Conservation (phyloP, 106 monocot species). For the Dendrobium nobile region DNA sequence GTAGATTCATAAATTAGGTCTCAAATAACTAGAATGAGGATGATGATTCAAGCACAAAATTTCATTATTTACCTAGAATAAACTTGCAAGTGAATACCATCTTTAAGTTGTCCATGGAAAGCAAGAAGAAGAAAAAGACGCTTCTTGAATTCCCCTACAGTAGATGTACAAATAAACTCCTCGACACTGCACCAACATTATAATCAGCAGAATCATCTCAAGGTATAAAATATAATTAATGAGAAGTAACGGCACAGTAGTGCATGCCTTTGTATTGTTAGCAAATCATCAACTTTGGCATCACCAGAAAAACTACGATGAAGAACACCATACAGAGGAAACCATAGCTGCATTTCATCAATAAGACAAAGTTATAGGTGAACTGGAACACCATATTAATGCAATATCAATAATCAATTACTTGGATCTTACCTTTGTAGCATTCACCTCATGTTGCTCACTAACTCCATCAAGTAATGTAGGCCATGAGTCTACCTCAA, state of each 20-base stretch:
- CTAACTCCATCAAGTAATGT: slow-evolving; percentile 54
- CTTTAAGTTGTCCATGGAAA: slow-evolving; percentile 67
- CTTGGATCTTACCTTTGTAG: slow-evolving; percentile 43
- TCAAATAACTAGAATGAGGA: background rate
- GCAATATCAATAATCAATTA: background rate
- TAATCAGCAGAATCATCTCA: slow-evolving; percentile 5
- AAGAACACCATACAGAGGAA: slow-evolving; percentile 68
- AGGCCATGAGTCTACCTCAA: slow-evolving; percentile 81
- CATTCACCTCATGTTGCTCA: slow-evolving; percentile 52
- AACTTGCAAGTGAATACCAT: slow-evolving; percentile 26
- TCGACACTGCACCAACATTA: slow-evolving; percentile 49
- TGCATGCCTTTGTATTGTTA: slow-evolving; percentile 51
- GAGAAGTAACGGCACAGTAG: background rate
- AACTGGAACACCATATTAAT: background rate
- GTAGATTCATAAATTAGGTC: background rate
- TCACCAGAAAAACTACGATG: slow-evolving; percentile 33
- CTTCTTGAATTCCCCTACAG: slow-evolving; percentile 71
- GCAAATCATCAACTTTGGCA: slow-evolving; percentile 16
- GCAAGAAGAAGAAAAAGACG: slow-evolving; percentile 77
- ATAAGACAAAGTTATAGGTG: background rate
- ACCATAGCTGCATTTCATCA: slow-evolving; percentile 89
- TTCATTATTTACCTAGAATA: slow-evolving; percentile 46
- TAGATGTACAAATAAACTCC: slow-evolving; percentile 69
- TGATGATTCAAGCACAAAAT: background rate
- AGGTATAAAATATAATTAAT: background rate